Conservation (phyloP, 2,329 filamentous ascomycete species). For the Diaporthe sp. region DNA sequence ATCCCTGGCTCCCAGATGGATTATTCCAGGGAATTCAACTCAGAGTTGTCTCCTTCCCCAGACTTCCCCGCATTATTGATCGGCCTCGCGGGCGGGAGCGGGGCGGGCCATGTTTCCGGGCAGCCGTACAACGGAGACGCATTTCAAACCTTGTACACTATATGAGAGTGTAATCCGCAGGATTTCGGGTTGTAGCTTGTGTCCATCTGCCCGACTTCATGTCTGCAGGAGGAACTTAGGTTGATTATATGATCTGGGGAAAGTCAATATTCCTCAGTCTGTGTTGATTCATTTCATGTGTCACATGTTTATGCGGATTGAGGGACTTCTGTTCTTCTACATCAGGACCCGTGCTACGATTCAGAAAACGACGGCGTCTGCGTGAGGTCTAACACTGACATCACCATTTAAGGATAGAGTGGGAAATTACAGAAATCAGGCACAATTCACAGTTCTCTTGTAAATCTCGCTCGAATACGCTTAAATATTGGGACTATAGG, state of each 20-base stretch:
- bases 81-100: neutral
- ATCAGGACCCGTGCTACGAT: too few species aligned
- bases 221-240: neutral
- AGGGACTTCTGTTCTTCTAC: too few species aligned
- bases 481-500: too few species aligned
- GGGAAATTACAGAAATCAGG: too few species aligned
- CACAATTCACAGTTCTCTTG: too few species aligned
- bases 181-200: neutral
- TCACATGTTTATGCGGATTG: too few species aligned
- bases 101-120: neutral
- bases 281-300: neutral
- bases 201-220: neutral
- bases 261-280: neutral
- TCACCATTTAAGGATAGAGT: too few species aligned
- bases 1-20: neutral
- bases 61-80: conserved; percentile 9
- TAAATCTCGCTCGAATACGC: too few species aligned
- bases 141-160: neutral
- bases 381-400: too few species aligned
- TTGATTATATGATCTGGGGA: neutral
- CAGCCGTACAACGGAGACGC: neutral
- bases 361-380: too few species aligned
- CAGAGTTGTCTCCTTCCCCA: neutral
- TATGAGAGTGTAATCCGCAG: neutral
- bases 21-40: neutral